Conservation (phyloP, 352 stramenopile species). For the Phytophthora pseudosyringae region DNA sequence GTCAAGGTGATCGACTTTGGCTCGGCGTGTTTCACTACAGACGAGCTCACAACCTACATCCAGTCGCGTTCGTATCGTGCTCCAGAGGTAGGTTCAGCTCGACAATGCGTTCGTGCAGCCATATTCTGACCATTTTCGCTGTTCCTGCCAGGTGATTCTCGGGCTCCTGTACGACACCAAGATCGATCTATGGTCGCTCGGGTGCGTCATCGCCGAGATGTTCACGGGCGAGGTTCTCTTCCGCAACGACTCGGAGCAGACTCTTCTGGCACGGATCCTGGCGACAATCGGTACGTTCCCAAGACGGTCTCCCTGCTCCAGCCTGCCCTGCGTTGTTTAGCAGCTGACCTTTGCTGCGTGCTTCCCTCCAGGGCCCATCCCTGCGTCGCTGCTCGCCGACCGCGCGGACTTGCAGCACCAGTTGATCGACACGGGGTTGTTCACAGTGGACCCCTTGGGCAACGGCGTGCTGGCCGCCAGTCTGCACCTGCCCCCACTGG, state of each 20-base stretch:
- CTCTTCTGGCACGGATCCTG: conserved; percentile 94
- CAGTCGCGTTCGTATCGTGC: conserved; percentile 98
- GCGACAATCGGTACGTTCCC: conserved; percentile 60
- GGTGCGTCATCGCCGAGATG: conserved; percentile 89
- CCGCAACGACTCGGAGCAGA: conserved; percentile 88
- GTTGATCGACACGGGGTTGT: conserved; percentile 64
- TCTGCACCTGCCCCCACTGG: conserved; percentile 53
- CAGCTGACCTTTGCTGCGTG: neutral
- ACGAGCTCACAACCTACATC: conserved; percentile 97
- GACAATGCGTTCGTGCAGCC: conserved; percentile 23
- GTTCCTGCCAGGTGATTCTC: conserved; percentile 88
- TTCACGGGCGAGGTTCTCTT: conserved; percentile 91
- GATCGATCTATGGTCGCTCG: conserved; percentile 92
- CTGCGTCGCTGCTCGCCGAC: conserved; percentile 57
- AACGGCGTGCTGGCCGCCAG: conserved; percentile 51
- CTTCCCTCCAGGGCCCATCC: conserved; percentile 57
- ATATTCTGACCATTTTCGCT: conserved; percentile 54
- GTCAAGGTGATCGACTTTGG: conserved; percentile 99
- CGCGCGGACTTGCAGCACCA: conserved; percentile 60
- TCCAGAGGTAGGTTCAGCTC: conserved; percentile 86
- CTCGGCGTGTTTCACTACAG: conserved; percentile 94
- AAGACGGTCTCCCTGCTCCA: neutral
- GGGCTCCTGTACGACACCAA: conserved; percentile 91
- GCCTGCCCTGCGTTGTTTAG: neutral
- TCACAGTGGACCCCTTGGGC: conserved; percentile 54